A percentile compares a stretch with the other conserved stretches of the same genome.
phyloP scores from a whole-genome alignment of 306 rosid genomes.

The Quercus suber region DNA sequence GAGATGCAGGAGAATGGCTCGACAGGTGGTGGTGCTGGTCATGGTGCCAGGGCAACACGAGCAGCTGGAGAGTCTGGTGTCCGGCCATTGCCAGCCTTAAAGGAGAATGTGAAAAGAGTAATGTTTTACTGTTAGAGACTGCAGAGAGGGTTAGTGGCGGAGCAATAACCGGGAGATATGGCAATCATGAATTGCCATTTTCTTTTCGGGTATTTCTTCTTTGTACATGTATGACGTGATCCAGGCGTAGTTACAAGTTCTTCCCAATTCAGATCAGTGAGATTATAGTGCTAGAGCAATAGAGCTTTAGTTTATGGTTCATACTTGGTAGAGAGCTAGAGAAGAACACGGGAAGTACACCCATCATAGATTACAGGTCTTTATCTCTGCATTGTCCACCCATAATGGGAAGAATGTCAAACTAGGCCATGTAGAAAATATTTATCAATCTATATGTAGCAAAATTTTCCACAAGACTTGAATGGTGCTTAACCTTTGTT shows the following conservation, averaged over 20 bases:
- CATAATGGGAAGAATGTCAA: constrained; percentile 24
- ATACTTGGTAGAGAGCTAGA: constrained; percentile 25
- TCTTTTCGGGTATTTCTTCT: constrained; percentile 5
- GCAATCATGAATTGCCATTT: constrained; percentile 23
- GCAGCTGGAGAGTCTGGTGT: constrained; percentile 59
- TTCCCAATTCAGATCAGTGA: constrained; percentile 31
- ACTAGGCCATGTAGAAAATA: constrained; percentile 35
- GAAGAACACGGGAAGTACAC: constrained; percentile 26
- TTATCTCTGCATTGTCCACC: constrained; percentile 1
- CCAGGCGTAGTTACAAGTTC: constrained; percentile 17
- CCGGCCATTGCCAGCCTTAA: constrained; percentile 88
- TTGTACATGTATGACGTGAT: constrained; percentile 25
- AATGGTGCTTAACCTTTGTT: not conserved
- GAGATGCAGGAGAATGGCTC: constrained; percentile 76
- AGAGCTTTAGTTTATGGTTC: constrained; percentile 32
- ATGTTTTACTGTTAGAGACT: constrained; percentile 81
- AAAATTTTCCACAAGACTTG: constrained; percentile 15
- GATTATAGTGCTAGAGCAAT: constrained; percentile 31
- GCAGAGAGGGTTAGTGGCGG: constrained; percentile 14
- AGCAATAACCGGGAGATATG: constrained; percentile 20
- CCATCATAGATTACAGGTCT: constrained; percentile 21
- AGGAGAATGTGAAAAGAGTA: constrained; percentile 96
- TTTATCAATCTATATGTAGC: constrained; percentile 36
- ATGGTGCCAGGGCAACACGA: constrained; percentile 45
- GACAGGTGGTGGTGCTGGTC: constrained; percentile 33